These are phyloP conservation scores for Helenozyma rhizophorensis DNA, from an alignment of 805 yeast genomes.

Conservation along the genomic window DNA sequence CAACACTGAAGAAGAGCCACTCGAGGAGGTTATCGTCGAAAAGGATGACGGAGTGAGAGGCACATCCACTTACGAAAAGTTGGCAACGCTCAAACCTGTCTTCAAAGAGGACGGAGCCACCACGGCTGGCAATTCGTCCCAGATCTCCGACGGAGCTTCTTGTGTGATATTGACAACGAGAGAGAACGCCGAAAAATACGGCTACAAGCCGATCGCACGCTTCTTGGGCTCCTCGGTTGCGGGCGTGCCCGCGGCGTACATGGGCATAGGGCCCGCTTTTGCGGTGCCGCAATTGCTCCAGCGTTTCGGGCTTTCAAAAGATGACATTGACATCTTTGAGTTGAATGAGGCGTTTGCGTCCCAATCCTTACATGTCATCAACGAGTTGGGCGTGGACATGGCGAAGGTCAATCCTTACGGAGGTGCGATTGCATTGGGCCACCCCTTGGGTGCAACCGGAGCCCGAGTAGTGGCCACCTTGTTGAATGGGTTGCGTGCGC, in stretches of 20 bases:
- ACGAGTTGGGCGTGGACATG: conserved; percentile 21
- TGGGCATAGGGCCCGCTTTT: conserved; percentile 6
- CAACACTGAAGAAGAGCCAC: conserved; percentile 6
- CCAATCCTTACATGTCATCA: conserved; percentile 18
- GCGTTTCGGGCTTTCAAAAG: conserved; percentile 30
- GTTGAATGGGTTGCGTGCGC: conserved; percentile 26
- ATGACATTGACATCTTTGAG: conserved; percentile 66
- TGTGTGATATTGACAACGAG: conserved; percentile 5
- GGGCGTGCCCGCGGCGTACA: conserved; percentile 5
- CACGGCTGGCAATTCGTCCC: conserved; percentile 6
- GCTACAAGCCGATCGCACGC: conserved; percentile 5
- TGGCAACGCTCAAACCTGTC: conserved; percentile 28
- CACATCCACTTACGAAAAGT: conserved; percentile 21
- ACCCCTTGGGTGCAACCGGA: conserved; percentile 55
- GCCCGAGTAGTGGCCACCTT: conserved; percentile 38
- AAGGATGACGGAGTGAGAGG: conserved; percentile 31
- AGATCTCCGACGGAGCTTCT: conserved; percentile 7
- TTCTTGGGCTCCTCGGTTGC: conserved; percentile 7
- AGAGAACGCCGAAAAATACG: conserved; percentile 4
- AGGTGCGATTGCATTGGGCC: conserved; percentile 9
- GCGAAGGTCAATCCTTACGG: conserved; percentile 38
- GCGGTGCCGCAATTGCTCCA: conserved; percentile 4
- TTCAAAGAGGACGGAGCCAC: conserved; percentile 14
- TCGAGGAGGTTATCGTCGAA: conserved; percentile 6
- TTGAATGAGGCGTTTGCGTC: conserved; percentile 35